phyloP scores from a whole-genome alignment of 768 basidiomycete genomes.

The Boletus rubroflammeus region DNA sequence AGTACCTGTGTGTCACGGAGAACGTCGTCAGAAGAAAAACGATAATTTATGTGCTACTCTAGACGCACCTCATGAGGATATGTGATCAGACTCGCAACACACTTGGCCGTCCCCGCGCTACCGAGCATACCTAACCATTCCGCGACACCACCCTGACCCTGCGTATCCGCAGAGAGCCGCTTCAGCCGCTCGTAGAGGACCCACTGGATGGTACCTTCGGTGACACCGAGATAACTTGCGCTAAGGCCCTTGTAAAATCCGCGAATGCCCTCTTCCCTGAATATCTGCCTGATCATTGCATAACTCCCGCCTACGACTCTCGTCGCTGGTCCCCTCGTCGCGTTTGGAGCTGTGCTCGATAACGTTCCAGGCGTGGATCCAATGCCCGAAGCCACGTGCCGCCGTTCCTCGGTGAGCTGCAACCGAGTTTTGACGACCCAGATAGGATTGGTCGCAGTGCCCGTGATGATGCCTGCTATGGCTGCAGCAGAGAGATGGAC shows the following conservation, averaged over 20 bases:
- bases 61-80: slow-evolving; percentile 91
- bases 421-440: slow-evolving; percentile 99
- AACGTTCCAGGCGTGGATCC: not conserved
- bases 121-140: slow-evolving; percentile 84
- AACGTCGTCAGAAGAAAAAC: slow-evolving; percentile 2
- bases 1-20: slow-evolving; percentile 54
- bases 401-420: slow-evolving; percentile 56
- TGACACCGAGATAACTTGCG: slow-evolving; percentile 93
- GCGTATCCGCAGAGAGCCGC: slow-evolving; percentile 49
- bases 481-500: slow-evolving; percentile 88
- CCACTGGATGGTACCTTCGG: slow-evolving; percentile 97
- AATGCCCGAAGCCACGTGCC: slow-evolving; percentile 5
- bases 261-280: slow-evolving; percentile 73
- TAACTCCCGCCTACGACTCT: slow-evolving; percentile 51
- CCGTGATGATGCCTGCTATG: slow-evolving; percentile 79
- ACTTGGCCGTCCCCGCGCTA: slow-evolving; percentile 91
- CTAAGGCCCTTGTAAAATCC: slow-evolving; percentile 96
- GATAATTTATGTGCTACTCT: not conserved
- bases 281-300: slow-evolving; percentile 66
- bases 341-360: not conserved
- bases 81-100: slow-evolving; percentile 89
- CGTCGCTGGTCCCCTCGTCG: slow-evolving; percentile 9
- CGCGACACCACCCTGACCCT: slow-evolving; percentile 51
- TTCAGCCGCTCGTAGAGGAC: slow-evolving; percentile 93
- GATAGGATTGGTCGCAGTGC: slow-evolving; percentile 93